These are phyloP conservation scores for Fusarium sp. DNA, from an alignment of 2,329 filamentous ascomycete species.

Conservation along the genomic window DNA sequence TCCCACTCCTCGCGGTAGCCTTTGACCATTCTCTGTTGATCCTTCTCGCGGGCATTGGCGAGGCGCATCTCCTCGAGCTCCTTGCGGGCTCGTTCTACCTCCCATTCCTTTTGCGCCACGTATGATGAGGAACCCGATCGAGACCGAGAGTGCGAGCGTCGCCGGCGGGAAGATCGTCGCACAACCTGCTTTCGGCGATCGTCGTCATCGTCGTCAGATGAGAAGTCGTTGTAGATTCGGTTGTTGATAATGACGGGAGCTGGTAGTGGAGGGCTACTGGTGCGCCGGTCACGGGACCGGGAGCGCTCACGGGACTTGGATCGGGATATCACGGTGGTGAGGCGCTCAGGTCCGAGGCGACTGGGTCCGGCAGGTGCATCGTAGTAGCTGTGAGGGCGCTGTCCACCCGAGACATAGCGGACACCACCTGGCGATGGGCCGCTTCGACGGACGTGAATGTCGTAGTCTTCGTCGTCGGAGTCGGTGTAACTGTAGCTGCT, in stretches of 20 bases:
- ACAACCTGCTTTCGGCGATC: constrained; percentile 47
- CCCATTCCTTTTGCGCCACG: constrained; percentile 58
- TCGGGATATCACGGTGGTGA: constrained; percentile 59
- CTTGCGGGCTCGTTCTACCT: constrained; percentile 51
- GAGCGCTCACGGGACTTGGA: constrained; percentile 56
- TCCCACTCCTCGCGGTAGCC: background rate
- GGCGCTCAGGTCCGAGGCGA: constrained; percentile 59
- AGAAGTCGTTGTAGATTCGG: constrained; percentile 62
- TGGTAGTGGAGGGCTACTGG: constrained; percentile 54
- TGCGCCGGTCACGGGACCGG: constrained; percentile 61
- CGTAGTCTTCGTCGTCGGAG: constrained; percentile 65
- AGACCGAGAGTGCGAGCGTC: constrained; percentile 47
- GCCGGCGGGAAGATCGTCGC: constrained; percentile 41
- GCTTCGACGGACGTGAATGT: constrained; percentile 61
- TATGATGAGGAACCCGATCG: constrained; percentile 53
- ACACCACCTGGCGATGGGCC: constrained; percentile 55
- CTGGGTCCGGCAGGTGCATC: constrained; percentile 56
- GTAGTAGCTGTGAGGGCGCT: constrained; percentile 54
- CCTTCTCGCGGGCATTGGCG: constrained; percentile 52
- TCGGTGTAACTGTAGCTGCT: constrained; percentile 58
- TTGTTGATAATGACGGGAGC: constrained; percentile 69
- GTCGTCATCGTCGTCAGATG: constrained; percentile 54
- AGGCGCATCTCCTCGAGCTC: constrained; percentile 61
- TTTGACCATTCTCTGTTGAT: constrained; percentile 50
- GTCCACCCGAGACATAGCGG: constrained; percentile 60